Percentiles rank a stretch among this genome's conserved stretches.
These are phyloP conservation scores for Trametes maxima DNA, from an alignment of 768 basidiomycete species.

Conservation along the genomic window DNA sequence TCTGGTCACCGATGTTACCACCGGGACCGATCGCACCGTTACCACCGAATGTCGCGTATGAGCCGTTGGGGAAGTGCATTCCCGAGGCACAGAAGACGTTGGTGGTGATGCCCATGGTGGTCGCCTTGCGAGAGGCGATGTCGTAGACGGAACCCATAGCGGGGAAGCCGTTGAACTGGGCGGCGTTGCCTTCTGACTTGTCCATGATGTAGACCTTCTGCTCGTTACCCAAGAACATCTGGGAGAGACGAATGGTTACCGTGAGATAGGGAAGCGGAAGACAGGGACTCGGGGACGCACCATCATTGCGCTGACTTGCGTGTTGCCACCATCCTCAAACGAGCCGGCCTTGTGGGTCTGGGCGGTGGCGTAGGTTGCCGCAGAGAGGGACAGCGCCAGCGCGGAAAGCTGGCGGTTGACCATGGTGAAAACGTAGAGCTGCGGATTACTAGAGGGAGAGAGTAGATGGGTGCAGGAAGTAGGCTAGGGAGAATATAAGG, in stretches of 20 bases:
- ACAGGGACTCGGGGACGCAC: constrained; percentile 34
- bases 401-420: constrained; percentile 35
- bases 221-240: constrained; percentile 82
- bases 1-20: constrained; percentile 53
- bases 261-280: constrained; percentile 1
- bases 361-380: constrained; percentile 27
- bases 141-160: constrained; percentile 81
- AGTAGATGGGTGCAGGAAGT: background rate
- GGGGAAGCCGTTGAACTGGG: constrained; percentile 66
- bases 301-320: constrained; percentile 58
- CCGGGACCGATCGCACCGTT: constrained; percentile 73
- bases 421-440: constrained; percentile 18
- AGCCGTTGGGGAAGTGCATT: constrained; percentile 80
- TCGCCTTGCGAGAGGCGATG: constrained; percentile 55
- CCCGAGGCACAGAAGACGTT: constrained; percentile 85
- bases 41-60: constrained; percentile 74
- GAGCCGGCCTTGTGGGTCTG: constrained; percentile 31
- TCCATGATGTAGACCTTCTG: constrained; percentile 90
- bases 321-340: constrained; percentile 39
- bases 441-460: background rate
- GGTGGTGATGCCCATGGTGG: constrained; percentile 69
- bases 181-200: constrained; percentile 81
- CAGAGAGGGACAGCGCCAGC: constrained; percentile 49
- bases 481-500: constrained; percentile 1
- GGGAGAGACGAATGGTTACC: background rate